phyloP scores from a whole-genome alignment of 2,329 filamentous ascomycete species.

The Drechslerella coelobrocha region DNA sequence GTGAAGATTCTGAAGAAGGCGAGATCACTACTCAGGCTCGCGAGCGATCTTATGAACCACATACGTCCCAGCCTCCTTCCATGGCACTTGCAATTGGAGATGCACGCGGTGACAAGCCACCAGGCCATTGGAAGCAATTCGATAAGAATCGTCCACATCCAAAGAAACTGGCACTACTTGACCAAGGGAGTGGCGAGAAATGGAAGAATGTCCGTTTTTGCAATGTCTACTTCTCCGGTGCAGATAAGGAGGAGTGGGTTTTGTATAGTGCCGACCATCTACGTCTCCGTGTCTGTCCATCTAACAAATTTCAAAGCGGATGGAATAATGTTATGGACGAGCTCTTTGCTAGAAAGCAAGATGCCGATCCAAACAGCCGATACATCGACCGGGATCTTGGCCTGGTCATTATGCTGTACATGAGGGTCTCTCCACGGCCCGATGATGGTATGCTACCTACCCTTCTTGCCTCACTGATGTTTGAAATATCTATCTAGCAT shows the following conservation, averaged over 20 bases:
- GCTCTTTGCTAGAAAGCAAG: not conserved
- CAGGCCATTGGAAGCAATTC: too few relatives aligned
- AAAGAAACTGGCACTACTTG: not conserved
- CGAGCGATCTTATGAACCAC: not conserved
- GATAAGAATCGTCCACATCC: not conserved
- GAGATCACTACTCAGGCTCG: not conserved
- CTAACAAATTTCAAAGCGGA: constrained; percentile 8
- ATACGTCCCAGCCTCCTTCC: not conserved
- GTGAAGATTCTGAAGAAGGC: constrained; percentile 9
- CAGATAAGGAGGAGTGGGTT: constrained; percentile 10
- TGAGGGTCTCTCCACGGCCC: constrained; percentile 13
- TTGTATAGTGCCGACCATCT: constrained; percentile 11
- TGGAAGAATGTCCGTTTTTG: constrained; percentile 20
- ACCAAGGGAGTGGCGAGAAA: not conserved
- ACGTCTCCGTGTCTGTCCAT: constrained; percentile 10
- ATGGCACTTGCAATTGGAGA: too few relatives aligned
- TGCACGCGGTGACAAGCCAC: too few relatives aligned
- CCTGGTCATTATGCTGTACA: constrained; percentile 33
- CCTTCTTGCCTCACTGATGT: not conserved
- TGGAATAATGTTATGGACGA: constrained; percentile 24
- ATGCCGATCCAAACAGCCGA: not conserved
- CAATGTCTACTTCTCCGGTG: constrained; percentile 14
- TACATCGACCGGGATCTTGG: constrained; percentile 4
- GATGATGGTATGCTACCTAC: constrained; percentile 10
- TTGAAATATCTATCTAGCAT: not conserved